Conservation (phyloP, 768 basidiomycete species). For the Holtermanniella nyarrowii region DNA sequence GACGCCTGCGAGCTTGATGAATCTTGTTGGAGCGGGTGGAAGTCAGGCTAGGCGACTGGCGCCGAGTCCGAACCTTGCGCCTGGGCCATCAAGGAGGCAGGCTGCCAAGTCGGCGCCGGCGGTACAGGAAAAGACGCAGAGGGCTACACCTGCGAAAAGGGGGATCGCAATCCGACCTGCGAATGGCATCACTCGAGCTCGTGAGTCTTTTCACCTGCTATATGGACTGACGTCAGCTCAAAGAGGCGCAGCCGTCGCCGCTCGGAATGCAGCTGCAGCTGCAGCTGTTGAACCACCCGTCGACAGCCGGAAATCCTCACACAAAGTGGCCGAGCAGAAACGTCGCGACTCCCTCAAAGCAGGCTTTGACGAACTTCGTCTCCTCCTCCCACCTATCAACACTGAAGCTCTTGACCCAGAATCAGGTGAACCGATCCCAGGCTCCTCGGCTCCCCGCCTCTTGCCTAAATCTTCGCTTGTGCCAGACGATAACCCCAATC, state of each 20-base stretch:
- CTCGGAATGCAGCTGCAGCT: slow-evolving; percentile 43
- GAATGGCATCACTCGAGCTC: slow-evolving; percentile 15
- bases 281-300: slow-evolving; percentile 12
- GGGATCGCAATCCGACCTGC: slow-evolving; percentile 21
- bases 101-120: neutral
- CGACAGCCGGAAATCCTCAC: slow-evolving; percentile 41
- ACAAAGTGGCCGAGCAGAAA: slow-evolving; percentile 96
- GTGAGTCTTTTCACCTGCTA: slow-evolving; percentile 8
- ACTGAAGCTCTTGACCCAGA: slow-evolving; percentile 56
- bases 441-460: slow-evolving; percentile 77
- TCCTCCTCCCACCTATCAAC: slow-evolving; percentile 77
- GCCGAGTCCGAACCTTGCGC: slow-evolving; percentile 45
- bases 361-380: slow-evolving; percentile 52
- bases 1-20: slow-evolving; percentile 88
- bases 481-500: slow-evolving; percentile 83
- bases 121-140: slow-evolving; percentile 2
- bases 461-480: slow-evolving; percentile 57
- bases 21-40: slow-evolving; percentile 57
- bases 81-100: neutral
- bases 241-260: slow-evolving; percentile 8
- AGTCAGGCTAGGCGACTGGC: slow-evolving; percentile 43
- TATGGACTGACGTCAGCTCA: neutral
- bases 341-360: slow-evolving; percentile 92
- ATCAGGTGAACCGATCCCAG: slow-evolving; percentile 67
- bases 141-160: slow-evolving; percentile 13